Conservation (phyloP, 352 stramenopile genomes). For the Globisporangium cylindrosporum region DNA sequence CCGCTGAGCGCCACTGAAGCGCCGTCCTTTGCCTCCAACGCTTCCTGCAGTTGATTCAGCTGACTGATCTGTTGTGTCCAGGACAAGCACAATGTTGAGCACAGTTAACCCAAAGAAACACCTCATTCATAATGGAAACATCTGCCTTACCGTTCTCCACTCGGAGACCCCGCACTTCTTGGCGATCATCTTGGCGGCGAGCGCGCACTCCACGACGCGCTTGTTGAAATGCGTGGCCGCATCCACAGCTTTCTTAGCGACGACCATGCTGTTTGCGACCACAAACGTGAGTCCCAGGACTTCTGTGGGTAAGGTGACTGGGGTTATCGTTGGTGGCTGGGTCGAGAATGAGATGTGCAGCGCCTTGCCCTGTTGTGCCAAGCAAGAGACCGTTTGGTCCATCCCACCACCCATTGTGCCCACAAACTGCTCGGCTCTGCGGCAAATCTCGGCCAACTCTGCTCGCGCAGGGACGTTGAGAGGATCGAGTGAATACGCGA, state of each 20-base stretch:
- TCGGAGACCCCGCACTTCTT: conserved; percentile 32
- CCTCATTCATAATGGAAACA: no score
- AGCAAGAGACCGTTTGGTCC: conserved; percentile 74
- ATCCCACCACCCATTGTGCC: conserved; percentile 82
- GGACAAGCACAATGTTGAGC: neutral
- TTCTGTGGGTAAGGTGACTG: conserved; percentile 31
- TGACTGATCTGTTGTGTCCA: conserved; percentile 31
- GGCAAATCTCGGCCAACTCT: conserved; percentile 55
- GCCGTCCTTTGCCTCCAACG: conserved; percentile 13
- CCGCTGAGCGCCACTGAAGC: conserved; percentile 15
- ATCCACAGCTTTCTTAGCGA: conserved; percentile 74
- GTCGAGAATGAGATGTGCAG: conserved; percentile 64
- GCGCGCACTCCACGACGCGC: conserved; percentile 71
- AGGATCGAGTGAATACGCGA: conserved; percentile 3
- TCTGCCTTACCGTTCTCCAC: conserved; percentile 24
- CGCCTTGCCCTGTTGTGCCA: conserved; percentile 44
- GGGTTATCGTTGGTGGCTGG: conserved; percentile 6
- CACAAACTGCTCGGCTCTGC: conserved; percentile 55
- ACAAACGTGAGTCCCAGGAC: conserved; percentile 49
- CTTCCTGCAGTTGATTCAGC: conserved; percentile 40
- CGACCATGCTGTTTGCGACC: conserved; percentile 67
- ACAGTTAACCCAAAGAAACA: no score
- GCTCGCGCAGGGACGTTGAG: conserved; percentile 9
- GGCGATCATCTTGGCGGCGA: conserved; percentile 68
- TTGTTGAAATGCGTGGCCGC: conserved; percentile 69